Conservation (phyloP, 257 asterid genomes). For the Penstemon barbatus region DNA sequence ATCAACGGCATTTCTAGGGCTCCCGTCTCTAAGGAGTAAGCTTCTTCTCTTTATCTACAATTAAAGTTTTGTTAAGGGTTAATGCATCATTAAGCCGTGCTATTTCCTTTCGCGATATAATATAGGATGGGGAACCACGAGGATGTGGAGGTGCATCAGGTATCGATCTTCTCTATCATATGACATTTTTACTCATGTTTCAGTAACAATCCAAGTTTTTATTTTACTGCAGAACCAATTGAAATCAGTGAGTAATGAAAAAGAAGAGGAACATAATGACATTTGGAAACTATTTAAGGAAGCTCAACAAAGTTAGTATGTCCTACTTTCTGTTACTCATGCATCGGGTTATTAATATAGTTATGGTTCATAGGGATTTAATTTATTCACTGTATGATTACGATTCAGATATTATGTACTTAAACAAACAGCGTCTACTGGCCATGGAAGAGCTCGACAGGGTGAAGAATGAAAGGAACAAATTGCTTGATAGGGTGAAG, state of each 20-base stretch:
- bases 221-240: slow-evolving; percentile 37
- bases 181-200: slow-evolving; percentile 7
- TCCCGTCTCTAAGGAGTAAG: too few relatives aligned
- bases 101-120: slow-evolving; percentile 26
- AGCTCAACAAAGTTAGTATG: slow-evolving; percentile 68
- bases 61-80: too few relatives aligned
- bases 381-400: slow-evolving; percentile 26
- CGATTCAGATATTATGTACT: slow-evolving; percentile 61
- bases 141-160: slow-evolving; percentile 43
- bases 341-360: background rate
- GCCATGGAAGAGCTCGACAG: slow-evolving; percentile 70
- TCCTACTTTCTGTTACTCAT: slow-evolving; percentile 13
- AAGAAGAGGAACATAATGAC: slow-evolving; percentile 46
- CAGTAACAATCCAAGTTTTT: slow-evolving; percentile 6
- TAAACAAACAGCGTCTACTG: slow-evolving; percentile 71
- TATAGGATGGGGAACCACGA: slow-evolving; percentile 44
- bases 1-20: too few relatives aligned
- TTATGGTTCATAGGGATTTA: background rate
- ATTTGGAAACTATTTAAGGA: slow-evolving; percentile 70
- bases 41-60: too few relatives aligned
- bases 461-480: slow-evolving; percentile 54
- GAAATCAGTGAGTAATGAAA: slow-evolving; percentile 31
- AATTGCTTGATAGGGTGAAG: slow-evolving; percentile 52
- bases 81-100: too few relatives aligned
- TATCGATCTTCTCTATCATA: slow-evolving; percentile 21